phyloP scores from a whole-genome alignment of 1,284 basidiomycete species.

The Hymenochaete sp. region DNA sequence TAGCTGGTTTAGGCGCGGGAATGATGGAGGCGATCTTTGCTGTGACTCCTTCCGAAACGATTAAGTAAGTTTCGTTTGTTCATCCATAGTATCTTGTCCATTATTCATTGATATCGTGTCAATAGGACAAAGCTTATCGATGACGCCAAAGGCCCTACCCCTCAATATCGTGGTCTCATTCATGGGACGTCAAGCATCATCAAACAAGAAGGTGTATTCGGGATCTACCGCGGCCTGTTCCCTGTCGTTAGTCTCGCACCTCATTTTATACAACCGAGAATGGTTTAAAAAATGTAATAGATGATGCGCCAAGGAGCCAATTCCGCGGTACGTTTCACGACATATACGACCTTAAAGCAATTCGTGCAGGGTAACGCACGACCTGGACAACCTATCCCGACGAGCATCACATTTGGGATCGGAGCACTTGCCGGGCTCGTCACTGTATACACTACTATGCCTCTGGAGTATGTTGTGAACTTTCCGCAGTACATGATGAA shows the following conservation, averaged over 20 bases:
- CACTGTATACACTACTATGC: slow-evolving; percentile 93
- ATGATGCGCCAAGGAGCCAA: slow-evolving; percentile 98
- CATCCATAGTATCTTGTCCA: not conserved
- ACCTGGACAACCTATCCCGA: slow-evolving; percentile 80
- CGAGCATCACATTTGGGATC: slow-evolving; percentile 87
- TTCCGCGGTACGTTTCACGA: slow-evolving; percentile 94
- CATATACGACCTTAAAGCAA: slow-evolving; percentile 89
- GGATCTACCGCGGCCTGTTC: slow-evolving; percentile 89
- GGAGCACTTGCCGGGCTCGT: slow-evolving; percentile 91
- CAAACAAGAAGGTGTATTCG: slow-evolving; percentile 70
- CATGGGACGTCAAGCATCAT: slow-evolving; percentile 84
- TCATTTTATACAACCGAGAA: not conserved
- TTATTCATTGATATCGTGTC: not conserved
- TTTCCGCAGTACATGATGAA: not conserved
- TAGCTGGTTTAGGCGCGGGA: slow-evolving; percentile 90
- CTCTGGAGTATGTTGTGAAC: slow-evolving; percentile 64
- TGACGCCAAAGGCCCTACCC: slow-evolving; percentile 78
- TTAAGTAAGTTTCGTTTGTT: slow-evolving; percentile 61
- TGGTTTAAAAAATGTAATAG: slow-evolving; percentile 33
- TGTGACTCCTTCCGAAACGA: slow-evolving; percentile 96
- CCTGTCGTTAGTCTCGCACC: slow-evolving; percentile 65
- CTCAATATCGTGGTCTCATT: slow-evolving; percentile 81
- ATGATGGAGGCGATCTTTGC: slow-evolving; percentile 92
- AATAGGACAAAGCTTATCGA: slow-evolving; percentile 96
- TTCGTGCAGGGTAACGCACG: slow-evolving; percentile 79